Evolutionary conservation across 805 yeast genomes (phyloP).

Genomic region (Wickerhamiella nectarea): DNA sequence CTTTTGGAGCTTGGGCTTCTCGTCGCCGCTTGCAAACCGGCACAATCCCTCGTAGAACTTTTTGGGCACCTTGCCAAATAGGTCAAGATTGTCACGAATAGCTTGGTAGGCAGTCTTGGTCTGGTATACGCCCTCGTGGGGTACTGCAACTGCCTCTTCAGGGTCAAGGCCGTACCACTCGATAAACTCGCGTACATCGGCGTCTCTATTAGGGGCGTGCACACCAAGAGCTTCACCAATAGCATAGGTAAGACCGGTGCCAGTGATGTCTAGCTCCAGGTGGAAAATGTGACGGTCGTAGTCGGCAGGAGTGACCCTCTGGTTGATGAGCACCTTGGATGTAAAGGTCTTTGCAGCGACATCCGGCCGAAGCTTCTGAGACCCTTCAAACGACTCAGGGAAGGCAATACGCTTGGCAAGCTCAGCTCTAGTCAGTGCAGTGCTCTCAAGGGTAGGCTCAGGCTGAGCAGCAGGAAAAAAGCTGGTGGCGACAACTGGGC

Average conservation of each 20-base stretch:
- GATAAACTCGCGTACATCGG: conserved; percentile 55
- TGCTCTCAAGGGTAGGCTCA: conserved; percentile 27
- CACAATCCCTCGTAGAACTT: conserved; percentile 78
- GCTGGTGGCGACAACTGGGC: conserved; percentile 16
- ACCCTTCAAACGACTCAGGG: conserved; percentile 58
- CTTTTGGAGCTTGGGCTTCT: conserved; percentile 45
- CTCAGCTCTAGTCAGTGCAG: conserved; percentile 35
- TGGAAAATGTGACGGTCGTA: conserved; percentile 94
- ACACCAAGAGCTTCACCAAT: conserved; percentile 96
- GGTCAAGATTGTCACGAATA: conserved; percentile 65
- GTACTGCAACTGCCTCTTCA: conserved; percentile 52
- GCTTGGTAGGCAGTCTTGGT: conserved; percentile 73
- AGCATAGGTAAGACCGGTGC: conserved; percentile 80
- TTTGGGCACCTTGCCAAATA: conserved; percentile 93
- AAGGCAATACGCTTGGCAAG: conserved; percentile 62
- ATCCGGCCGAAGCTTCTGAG: conserved; percentile 69
- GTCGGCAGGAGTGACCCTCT: conserved; percentile 76
- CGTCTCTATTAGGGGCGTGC: conserved; percentile 71
- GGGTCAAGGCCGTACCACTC: conserved; percentile 57
- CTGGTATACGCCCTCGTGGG: conserved; percentile 40
- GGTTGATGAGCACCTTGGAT: conserved; percentile 82
- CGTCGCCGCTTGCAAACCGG: conserved; percentile 47
- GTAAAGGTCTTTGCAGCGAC: conserved; percentile 71
- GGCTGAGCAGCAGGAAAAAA: conserved; percentile 25
- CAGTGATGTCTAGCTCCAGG: conserved; percentile 81